Base-by-base conservation (phyloP, 176 grass and related monocot species). In the Aegilops sharonensis region DNA sequence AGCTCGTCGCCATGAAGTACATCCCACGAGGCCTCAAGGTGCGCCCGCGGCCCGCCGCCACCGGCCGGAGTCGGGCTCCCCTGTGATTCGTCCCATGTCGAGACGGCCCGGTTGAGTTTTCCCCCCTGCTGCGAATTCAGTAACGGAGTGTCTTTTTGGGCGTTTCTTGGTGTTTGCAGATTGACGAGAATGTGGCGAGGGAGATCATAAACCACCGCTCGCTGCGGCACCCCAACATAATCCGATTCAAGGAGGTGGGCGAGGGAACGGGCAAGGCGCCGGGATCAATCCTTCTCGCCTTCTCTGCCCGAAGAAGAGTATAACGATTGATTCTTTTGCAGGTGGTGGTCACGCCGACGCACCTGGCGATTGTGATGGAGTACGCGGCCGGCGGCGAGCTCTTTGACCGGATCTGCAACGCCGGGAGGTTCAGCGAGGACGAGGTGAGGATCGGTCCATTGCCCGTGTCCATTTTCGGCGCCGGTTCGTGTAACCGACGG, bases 1-100 rank as follows among this genome's bases (percentile, higher is more conserved):
- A 97, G 92, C 92, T 97, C 13, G 92, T 97, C 81, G 95, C 95
- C 81, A 94, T 97, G 90, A 97, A 97, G 89, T 94, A 94, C 81
- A 94, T 97, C 87, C 92, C 92, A 3, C 81, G 95, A 3, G 95
- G 95, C 24, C 86, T 86, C 29, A 97, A 94, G 92, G 92, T 91
- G 37, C 54, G 24, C 31, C 18, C 25, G 65, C 7, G 31, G 12
- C 45, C 17, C 25, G 65, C 7, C 66, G 12, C 45, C 17, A 9
- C 60, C n/a, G 11, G 4, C 39, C 29, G 25, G 61, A 37, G 27
- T 77, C 14, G 24, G 4, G 5, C 11, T 56, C 20, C 30, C 70
- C 45, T 31, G 20, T 64, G 36, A 80, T 80, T 9, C 23, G 6
- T 73, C 13, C 36, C 21, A 31, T 36, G 35, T 5, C 2, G 24